Evolutionary conservation across 441 rosid species (phyloP).

Genomic region (Euphorbia schlechtendalii): DNA sequence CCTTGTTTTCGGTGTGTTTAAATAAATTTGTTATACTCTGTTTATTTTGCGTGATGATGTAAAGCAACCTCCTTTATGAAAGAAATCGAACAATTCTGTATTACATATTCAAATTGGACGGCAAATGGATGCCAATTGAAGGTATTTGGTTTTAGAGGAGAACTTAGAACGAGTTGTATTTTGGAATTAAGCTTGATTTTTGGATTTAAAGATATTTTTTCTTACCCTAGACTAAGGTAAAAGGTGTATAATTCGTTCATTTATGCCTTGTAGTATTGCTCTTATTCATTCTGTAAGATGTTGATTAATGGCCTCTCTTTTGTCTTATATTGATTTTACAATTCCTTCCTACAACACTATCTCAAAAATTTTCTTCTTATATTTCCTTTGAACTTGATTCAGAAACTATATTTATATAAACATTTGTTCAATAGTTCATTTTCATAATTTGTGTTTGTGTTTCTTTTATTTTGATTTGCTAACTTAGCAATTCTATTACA

Average conservation of each 20-base stretch:
- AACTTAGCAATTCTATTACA: slow-evolving; percentile 31
- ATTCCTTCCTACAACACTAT: not conserved
- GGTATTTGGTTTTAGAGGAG: not conserved
- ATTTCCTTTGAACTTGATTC: not conserved
- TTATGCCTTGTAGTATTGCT: too few relatives aligned
- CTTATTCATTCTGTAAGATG: too few relatives aligned
- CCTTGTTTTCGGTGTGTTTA: not conserved
- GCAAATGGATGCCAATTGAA: not conserved
- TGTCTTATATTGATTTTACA: not conserved
- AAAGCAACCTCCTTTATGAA: not conserved
- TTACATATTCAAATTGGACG: not conserved
- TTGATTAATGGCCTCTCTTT: not conserved
- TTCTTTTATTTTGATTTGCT: not conserved
- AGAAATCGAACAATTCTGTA: not conserved
- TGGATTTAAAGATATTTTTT: too few relatives aligned
- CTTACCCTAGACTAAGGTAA: too few relatives aligned
- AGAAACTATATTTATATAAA: not conserved
- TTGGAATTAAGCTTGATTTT: not conserved
- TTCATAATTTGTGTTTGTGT: not conserved
- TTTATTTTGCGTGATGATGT: not conserved
- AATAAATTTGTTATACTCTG: not conserved
- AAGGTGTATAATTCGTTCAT: too few relatives aligned
- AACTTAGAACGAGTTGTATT: too few relatives aligned
- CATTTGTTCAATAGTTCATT: not conserved
- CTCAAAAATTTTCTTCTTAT: not conserved